phyloP scores from a whole-genome alignment of 306 rosid species.

The Dicorynia guianensis region DNA sequence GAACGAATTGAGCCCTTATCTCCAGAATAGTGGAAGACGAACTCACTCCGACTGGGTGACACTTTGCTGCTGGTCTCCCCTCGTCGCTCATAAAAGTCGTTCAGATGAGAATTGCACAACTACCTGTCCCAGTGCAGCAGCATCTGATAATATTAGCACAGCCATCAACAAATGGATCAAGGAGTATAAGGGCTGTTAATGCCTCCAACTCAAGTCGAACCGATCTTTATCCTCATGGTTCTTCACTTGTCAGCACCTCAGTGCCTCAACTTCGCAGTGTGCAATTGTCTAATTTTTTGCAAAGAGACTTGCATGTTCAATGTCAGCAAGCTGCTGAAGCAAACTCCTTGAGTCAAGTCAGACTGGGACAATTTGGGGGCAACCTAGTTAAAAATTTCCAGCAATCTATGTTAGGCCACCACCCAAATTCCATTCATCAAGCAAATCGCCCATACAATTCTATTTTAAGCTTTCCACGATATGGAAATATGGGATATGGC shows the following conservation, averaged over 20 bases:
- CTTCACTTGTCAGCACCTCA: not conserved
- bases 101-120: not conserved
- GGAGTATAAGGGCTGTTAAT: not conserved
- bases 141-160: not conserved
- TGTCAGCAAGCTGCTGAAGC: not conserved
- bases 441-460: not conserved
- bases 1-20: no score
- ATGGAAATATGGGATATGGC: conserved; percentile 11
- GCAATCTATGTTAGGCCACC: conserved; percentile 24
- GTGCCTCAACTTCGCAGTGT: not conserved
- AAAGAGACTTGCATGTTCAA: not conserved
- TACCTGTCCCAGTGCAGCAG: not conserved
- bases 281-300: not conserved
- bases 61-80: conserved; percentile 53
- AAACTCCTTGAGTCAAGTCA: conserved; percentile 3
- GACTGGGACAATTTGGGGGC: conserved; percentile 10
- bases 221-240: not conserved
- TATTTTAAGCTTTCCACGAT: not conserved
- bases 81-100: not conserved
- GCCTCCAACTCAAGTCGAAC: not conserved
- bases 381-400: not conserved
- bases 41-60: no score
- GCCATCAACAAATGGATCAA: not conserved
- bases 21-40: no score
- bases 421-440: conserved; percentile 13